These are phyloP conservation scores for Colletotrichum karsti DNA, from an alignment of 2,329 filamentous ascomycete genomes.

Conservation along the genomic window DNA sequence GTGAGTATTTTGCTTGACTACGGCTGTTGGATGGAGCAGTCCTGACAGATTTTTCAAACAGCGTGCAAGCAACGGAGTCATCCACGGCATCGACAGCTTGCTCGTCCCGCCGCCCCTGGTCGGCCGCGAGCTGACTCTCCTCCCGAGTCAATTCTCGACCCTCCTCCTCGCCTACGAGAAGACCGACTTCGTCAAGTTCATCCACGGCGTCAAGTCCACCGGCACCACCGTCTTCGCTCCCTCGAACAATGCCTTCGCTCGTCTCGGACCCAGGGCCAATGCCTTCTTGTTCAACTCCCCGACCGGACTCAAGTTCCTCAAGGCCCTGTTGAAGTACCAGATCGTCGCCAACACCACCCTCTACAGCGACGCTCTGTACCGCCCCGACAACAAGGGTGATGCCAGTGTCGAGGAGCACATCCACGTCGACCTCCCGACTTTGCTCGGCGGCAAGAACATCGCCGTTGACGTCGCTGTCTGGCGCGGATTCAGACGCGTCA, in stretches of 20 bases:
- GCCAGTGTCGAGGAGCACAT: slow-evolving; percentile 56
- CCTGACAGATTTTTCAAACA: rapidly evolving
- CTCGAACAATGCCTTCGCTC: slow-evolving; percentile 80
- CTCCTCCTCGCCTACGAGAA: slow-evolving; percentile 78
- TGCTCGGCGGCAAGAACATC: slow-evolving; percentile 72
- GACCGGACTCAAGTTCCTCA: slow-evolving; percentile 78
- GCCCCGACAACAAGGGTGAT: slow-evolving; percentile 41
- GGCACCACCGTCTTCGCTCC: slow-evolving; percentile 86
- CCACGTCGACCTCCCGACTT: slow-evolving; percentile 77
- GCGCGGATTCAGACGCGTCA: slow-evolving; percentile 75
- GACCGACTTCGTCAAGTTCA: slow-evolving; percentile 73
- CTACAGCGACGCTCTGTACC: slow-evolving; percentile 86
- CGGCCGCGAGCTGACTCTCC: slow-evolving; percentile 63
- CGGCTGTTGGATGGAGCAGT: neutral
- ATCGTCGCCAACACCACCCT: slow-evolving; percentile 77
- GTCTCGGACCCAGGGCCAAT: slow-evolving; percentile 77
- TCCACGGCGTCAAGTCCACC: slow-evolving; percentile 61
- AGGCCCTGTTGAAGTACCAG: slow-evolving; percentile 82
- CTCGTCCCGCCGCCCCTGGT: slow-evolving; percentile 79
- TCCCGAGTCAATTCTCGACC: slow-evolving; percentile 82
- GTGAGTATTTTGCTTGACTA: slow-evolving; percentile 49
- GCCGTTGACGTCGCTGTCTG: slow-evolving; percentile 76
- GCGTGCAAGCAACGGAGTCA: slow-evolving; percentile 80
- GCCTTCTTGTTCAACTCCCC: slow-evolving; percentile 83
- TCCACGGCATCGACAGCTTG: slow-evolving; percentile 79